Conservation (phyloP, 805 yeast species). For the Teunomyces kruisii region DNA sequence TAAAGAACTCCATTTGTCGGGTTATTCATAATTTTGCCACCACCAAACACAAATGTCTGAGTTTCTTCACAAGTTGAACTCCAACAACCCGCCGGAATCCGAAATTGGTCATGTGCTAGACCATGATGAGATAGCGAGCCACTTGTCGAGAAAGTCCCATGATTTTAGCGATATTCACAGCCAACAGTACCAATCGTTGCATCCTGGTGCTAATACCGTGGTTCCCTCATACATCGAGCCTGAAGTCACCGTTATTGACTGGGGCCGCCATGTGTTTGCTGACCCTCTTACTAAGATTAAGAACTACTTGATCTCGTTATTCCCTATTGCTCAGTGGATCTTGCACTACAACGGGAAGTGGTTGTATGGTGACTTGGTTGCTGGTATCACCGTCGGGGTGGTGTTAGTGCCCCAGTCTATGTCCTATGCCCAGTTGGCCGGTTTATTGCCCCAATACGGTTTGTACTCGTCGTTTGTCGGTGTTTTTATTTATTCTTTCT, state of each 20-base stretch:
- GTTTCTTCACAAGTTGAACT: conserved; percentile 10
- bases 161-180: conserved; percentile 11
- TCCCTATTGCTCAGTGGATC: conserved; percentile 85
- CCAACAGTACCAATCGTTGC: conserved; percentile 5
- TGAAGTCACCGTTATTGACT: conserved; percentile 34
- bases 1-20: conserved; percentile 2
- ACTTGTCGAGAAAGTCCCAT: conserved; percentile 14
- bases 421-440: conserved; percentile 91
- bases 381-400: conserved; percentile 91
- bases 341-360: conserved; percentile 78
- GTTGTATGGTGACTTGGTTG: conserved; percentile 80
- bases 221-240: conserved; percentile 40
- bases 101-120: conserved; percentile 22
- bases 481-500: conserved; percentile 81
- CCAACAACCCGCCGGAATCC: conserved; percentile 16
- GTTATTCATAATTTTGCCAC: background rate
- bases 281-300: conserved; percentile 41
- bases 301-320: conserved; percentile 59
- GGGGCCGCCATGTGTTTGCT: conserved; percentile 24
- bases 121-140: conserved; percentile 9
- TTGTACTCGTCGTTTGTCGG: conserved; percentile 91
- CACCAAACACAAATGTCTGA: conserved; percentile 11
- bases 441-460: conserved; percentile 79
- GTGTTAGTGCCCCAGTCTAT: conserved; percentile 93
- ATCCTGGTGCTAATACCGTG: conserved; percentile 9